Percentiles rank a stretch among this genome's conserved stretches.
Conservation (phyloP, 495 filamentous ascomycete genomes). For the Lasiosphaeria miniovina region DNA sequence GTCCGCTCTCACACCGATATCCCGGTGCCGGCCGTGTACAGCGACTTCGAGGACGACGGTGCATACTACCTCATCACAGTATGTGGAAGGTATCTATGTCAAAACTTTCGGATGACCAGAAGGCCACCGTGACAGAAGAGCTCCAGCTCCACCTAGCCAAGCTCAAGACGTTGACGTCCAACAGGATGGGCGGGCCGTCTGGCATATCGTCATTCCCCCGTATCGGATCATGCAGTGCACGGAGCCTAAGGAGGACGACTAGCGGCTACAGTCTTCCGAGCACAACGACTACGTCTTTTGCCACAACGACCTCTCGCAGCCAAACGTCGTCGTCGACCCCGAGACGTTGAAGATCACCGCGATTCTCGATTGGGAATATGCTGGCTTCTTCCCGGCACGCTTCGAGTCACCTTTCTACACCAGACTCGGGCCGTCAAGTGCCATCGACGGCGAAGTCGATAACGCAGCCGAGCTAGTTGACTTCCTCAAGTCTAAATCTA, state of each 20-base stretch:
- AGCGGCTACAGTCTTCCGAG: not conserved
- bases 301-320: conserved; percentile 11
- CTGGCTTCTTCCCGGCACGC: conserved; percentile 1
- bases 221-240: conserved; percentile 6
- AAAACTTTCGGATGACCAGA: not conserved
- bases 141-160: conserved; percentile 1
- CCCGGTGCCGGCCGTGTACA: conserved; percentile 6
- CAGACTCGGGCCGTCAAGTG: not conserved
- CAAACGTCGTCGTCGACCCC: conserved; percentile 15
- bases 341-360: conserved; percentile 12
- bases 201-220: conserved; percentile 6
- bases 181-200: not conserved
- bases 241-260: not conserved
- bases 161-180: conserved; percentile 7
- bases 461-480: not conserved
- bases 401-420: conserved; percentile 5
- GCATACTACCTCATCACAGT: conserved; percentile 5
- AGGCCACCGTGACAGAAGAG: conserved; percentile 2
- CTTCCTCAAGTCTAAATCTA: not conserved
- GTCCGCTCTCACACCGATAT: conserved; percentile 6
- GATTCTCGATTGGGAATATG: conserved; percentile 9
- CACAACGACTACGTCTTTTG: not conserved
- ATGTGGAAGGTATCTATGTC: conserved; percentile 5
- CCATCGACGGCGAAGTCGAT: not conserved
- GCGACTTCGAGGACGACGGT: conserved; percentile 13